Percentiles rank a stretch among this genome's conserved stretches.
phyloP scores from a whole-genome alignment of 192 early-diverging fungal species.

The Coemansia erecta region DNA sequence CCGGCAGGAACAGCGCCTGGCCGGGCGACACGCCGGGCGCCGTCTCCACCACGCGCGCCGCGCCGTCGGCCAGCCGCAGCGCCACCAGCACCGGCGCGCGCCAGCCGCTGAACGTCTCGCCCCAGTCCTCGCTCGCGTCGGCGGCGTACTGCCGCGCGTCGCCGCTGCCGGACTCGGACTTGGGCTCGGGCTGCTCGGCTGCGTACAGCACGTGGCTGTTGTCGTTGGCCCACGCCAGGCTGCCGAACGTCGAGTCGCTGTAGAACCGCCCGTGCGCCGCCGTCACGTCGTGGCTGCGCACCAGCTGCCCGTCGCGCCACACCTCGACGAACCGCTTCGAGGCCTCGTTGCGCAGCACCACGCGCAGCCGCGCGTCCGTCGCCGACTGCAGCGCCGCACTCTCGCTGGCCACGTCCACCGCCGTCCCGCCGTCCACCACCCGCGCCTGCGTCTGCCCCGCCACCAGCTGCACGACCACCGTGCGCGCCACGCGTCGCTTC shows the following conservation, averaged over 20 bases:
- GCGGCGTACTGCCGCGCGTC: too few species aligned
- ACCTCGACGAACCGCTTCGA: conserved; percentile 59
- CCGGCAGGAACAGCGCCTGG: conserved; percentile 54
- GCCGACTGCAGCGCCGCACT: conserved; percentile 31
- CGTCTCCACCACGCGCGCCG: conserved; percentile 24
- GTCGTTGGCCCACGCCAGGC: conserved; percentile 60
- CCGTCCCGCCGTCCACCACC: conserved; percentile 15
- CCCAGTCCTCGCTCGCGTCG: conserved; percentile 57
- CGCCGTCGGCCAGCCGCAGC: conserved; percentile 47
- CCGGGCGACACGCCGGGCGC: conserved; percentile 37
- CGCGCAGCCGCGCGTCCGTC: conserved; percentile 37
- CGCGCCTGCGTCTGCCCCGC: conserved; percentile 23
- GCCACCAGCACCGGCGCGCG: conserved; percentile 56
- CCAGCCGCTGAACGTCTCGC: conserved; percentile 68
- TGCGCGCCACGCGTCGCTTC: conserved; percentile 47
- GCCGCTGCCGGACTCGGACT: too few species aligned
- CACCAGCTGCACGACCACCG: conserved; percentile 33
- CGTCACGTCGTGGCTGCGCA: conserved; percentile 63
- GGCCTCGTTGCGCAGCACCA: conserved; percentile 34
- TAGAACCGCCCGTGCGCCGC: conserved; percentile 70
- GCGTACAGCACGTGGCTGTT: conserved; percentile 62
- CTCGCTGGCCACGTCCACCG: conserved; percentile 37
- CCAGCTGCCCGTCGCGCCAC: conserved; percentile 56
- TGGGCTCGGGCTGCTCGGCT: conserved; percentile 62
- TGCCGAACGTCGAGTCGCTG: conserved; percentile 65